Evolutionary conservation across 192 early-diverging fungal species (phyloP).

Genomic region (Ambispora gerdemannii): DNA sequence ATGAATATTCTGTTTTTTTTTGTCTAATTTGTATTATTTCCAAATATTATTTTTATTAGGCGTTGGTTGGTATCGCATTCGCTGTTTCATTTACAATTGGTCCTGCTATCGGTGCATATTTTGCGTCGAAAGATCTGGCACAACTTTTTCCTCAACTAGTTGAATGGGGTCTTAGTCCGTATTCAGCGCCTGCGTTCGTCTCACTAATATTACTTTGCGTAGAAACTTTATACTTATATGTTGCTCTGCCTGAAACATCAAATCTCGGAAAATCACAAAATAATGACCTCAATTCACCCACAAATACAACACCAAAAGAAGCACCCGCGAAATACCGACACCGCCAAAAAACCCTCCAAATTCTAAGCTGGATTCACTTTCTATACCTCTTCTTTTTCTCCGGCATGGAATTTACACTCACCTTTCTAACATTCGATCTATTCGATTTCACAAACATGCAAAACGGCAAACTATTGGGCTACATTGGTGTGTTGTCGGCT

Average conservation of each 20-base stretch:
- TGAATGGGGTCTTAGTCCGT: slow-evolving; percentile 60
- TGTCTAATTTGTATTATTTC: too few species aligned
- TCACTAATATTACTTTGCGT: slow-evolving; percentile 76
- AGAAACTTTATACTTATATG: slow-evolving; percentile 78
- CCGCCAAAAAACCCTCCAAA: slow-evolving; percentile 39
- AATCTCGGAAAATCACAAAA: slow-evolving; percentile 12
- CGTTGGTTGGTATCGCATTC: slow-evolving; percentile 95
- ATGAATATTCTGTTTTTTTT: too few species aligned
- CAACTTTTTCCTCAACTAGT: slow-evolving; percentile 40
- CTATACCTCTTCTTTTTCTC: slow-evolving; percentile 89
- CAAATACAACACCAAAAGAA: neutral
- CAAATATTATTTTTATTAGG: slow-evolving; percentile 50
- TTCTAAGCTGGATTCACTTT: slow-evolving; percentile 76
- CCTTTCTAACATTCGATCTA: slow-evolving; percentile 92
- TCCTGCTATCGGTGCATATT: slow-evolving; percentile 83
- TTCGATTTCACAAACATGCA: slow-evolving; percentile 82
- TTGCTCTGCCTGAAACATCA: slow-evolving; percentile 74
- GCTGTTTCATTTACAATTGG: slow-evolving; percentile 94
- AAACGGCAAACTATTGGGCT: slow-evolving; percentile 85
- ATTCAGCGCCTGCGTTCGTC: slow-evolving; percentile 85
- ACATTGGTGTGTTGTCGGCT: slow-evolving; percentile 84
- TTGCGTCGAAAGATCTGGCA: slow-evolving; percentile 57
- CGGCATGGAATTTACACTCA: slow-evolving; percentile 98
- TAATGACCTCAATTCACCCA: neutral
- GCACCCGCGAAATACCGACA: slow-evolving; percentile 11